phyloP scores from a whole-genome alignment of 306 rosid genomes.

The Acacia crassicarpa region DNA sequence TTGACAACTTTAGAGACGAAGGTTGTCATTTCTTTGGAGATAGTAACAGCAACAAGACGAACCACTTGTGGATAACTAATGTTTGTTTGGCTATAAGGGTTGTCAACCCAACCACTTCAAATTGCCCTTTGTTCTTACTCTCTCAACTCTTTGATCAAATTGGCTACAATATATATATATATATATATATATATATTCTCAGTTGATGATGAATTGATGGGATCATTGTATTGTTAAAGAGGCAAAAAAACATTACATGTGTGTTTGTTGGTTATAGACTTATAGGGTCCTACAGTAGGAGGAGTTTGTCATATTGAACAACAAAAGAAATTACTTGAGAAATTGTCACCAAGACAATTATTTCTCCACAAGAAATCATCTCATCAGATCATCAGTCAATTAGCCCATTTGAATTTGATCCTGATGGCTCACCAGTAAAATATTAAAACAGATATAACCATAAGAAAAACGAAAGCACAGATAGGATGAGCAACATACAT shows the following conservation, averaged over 20 bases:
- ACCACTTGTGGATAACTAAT: neutral
- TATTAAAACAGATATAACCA: neutral
- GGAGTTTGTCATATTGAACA: constrained; percentile 32
- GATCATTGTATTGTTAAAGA: neutral
- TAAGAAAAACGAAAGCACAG: too few relatives aligned
- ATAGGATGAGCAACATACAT: too few relatives aligned
- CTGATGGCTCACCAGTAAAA: constrained; percentile 30
- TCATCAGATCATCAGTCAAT: constrained; percentile 22
- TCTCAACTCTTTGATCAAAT: neutral
- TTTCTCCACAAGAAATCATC: constrained; percentile 17
- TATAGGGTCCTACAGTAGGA: constrained; percentile 41
- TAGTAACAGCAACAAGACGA: too few relatives aligned
- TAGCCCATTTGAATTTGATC: constrained; percentile 33
- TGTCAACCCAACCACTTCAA: constrained; percentile 17
- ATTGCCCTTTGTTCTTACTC: neutral
- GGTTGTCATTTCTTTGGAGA: neutral
- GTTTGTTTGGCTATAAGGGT: constrained; percentile 19
- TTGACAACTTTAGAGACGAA: neutral
- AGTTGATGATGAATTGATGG: neutral
- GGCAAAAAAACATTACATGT: constrained; percentile 44
- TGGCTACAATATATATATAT: neutral
- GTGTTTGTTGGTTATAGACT: constrained; percentile 44
- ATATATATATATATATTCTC: too few relatives aligned
- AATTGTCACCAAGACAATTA: constrained; percentile 36
- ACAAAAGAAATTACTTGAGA: constrained; percentile 9